Evolutionary conservation across 192 early-diverging fungal genomes (phyloP).

Genomic region (Coemansia sp.): DNA sequence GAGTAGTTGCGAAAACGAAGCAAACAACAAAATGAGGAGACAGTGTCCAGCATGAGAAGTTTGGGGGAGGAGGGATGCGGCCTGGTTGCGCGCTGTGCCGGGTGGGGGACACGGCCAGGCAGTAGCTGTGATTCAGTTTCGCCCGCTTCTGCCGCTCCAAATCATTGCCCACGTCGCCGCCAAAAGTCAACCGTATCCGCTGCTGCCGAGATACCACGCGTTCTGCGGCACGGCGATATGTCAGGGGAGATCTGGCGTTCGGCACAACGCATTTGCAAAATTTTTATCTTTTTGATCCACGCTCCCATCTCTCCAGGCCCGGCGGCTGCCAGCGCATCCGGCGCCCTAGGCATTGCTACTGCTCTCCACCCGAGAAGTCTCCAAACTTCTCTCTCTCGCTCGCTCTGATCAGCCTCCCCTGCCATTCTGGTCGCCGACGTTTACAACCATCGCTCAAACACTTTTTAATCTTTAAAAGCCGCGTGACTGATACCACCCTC

Average conservation of each 20-base stretch:
- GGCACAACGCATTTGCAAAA: background rate
- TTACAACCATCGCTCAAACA: background rate
- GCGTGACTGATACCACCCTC: background rate
- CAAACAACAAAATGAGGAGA: constrained; percentile 2
- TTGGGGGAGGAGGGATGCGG: constrained; percentile 1
- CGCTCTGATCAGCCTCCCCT: background rate
- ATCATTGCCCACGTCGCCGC: background rate
- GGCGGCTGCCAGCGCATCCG: background rate
- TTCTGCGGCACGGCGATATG: background rate
- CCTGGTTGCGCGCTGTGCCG: background rate
- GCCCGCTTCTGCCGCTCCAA: background rate
- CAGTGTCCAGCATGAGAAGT: constrained; percentile 2
- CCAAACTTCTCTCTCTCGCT: background rate
- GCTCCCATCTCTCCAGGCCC: background rate
- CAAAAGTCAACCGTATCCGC: background rate
- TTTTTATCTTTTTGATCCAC: background rate
- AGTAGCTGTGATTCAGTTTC: background rate
- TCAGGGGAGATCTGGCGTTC: background rate
- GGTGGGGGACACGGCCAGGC: background rate
- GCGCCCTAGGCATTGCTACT: background rate
- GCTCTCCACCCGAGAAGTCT: background rate
- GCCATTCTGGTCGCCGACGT: background rate
- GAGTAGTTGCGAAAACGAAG: background rate
- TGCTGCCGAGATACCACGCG: background rate
- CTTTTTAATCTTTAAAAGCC: background rate